Evolutionary conservation across 805 yeast species (phyloP), one percentile per base, ranked within the genome.

Genomic region (Metschnikowia sp.): DNA sequence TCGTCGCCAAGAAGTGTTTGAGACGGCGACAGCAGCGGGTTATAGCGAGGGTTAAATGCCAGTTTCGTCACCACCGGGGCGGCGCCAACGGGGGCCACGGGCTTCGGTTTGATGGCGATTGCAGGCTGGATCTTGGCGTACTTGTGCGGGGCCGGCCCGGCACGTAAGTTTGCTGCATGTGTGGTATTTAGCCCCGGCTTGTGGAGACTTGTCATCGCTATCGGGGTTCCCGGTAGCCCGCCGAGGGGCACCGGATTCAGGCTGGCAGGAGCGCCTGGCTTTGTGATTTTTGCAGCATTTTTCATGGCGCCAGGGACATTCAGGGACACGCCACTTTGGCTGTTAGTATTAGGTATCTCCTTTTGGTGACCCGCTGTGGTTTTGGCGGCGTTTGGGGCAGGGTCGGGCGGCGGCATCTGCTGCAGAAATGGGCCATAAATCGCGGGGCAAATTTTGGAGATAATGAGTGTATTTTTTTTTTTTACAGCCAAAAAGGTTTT

Each of bases 81-180:
- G 10, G 34, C 32, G 12, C 40, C 33, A 1, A 68, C 62, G 26
- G 62, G 63, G 26, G 66, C 70, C 13, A 40, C 40, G 3, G 65
- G 66, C 30, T 59, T 60, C 9, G 69, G 70, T 26, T 68, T 68
- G 31, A 73, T 72, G 11, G 74, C 73, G 10, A 69, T 66, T 6
- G 72, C 70, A 1, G 72, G 75, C 49, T 67, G 71, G 31, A 65
- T 66, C 48, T 68, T 69, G 42, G 67, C 58, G 49, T 66, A 63
- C 50, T 69, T 69, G 29, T 8, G 9, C 9, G 28, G n/a, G 18
- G 34, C 29, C 10, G 42, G 13, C n/a, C 26, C 35, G n/a, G 28
- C 39, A 36, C 18, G 18, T 15, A 15, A 15, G 18, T 15, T 15
- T 15, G 18, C 18, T 15, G 18, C 18, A 15, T 15, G 15, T 5